Evolutionary conservation across 2,329 filamentous ascomycete genomes (phyloP), one percentile per base, ranked within the genome.

Genomic region (Ascochyta rabiei): DNA sequence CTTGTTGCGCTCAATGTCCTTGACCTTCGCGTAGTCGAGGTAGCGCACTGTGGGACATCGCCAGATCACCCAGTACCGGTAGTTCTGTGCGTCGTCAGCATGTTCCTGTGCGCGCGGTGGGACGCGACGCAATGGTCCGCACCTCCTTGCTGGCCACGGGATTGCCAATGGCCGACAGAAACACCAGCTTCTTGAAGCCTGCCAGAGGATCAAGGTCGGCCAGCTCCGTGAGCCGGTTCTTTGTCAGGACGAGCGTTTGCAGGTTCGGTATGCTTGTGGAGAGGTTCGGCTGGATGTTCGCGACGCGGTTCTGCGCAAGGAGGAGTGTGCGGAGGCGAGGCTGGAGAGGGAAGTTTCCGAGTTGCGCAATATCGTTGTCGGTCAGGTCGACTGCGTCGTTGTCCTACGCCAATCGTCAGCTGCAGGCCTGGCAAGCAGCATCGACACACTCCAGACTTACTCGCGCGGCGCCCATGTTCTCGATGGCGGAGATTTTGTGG

Each of bases 321-420:
- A 99, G 86, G 37, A 99, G 85, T 18, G 91, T 96, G 66, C 86
- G 89, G 68, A 98, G 82, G 65, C 95, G 89, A 40, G 91, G 93
- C 51, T 90, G 93, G 45, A 96, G 86, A 3, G 95, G 95, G 75
- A 99, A 96, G 80, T 97, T 97, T 63, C 88, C 89, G 61, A 99
- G 85, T 44, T 89, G 82, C 67, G 90, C 86, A 71, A 99, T 93
- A 77, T 97, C 93, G 77, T 99, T 99, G 82, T 99, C 95, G 77
- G 95, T 98, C 70, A 99, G 88, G 80, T 99, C 95, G 82, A 99
- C 96, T 63, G 91, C 88, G 81, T 98, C 95, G 84, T 96, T 92
- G 68, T 93, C 91, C 91, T 96, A 69, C 15, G 23, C 6, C 8
- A 2, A 5, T 21, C 8, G 15, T 31, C 21, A 45, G 42, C 41